Evolutionary conservation across 192 early-diverging fungal genomes (phyloP).

Genomic region (Podila clonocystis): DNA sequence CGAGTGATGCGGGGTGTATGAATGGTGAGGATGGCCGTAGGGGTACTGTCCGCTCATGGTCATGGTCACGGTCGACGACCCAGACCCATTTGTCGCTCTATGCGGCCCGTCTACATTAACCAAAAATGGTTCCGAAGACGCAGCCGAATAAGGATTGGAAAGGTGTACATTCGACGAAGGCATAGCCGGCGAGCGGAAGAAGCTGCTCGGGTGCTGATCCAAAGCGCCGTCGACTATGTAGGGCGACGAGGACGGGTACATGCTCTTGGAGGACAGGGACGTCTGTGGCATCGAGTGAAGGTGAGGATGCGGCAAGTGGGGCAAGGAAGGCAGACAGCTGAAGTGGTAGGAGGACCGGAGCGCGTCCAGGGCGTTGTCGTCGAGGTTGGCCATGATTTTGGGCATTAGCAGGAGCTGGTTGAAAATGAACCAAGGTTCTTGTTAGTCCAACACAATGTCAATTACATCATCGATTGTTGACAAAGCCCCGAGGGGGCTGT

Average conservation of each 20-base stretch:
- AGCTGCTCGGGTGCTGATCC: neutral
- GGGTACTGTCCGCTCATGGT: neutral
- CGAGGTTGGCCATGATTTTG: constrained; percentile 32
- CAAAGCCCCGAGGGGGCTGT: too few relatives aligned
- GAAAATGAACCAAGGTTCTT: neutral
- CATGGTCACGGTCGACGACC: neutral
- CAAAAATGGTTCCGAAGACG: neutral
- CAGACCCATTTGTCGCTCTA: neutral
- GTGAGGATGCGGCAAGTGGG: neutral
- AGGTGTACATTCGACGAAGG: neutral
- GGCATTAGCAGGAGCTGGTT: constrained; percentile 28
- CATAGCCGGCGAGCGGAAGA: constrained; percentile 1
- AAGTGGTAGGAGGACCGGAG: constrained; percentile 28
- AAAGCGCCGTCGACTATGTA: constrained; percentile 1
- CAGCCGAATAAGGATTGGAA: neutral
- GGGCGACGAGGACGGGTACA: neutral
- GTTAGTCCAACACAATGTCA: neutral
- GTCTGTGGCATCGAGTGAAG: neutral
- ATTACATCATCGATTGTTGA: too few relatives aligned
- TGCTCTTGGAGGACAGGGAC: neutral
- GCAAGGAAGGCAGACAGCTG: constrained; percentile 7
- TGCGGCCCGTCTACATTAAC: neutral
- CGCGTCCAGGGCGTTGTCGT: constrained; percentile 13
- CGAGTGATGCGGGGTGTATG: neutral
- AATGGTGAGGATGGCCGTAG: neutral